phyloP scores from a whole-genome alignment of 495 filamentous ascomycete species.

The Aspergillus indologenus region DNA sequence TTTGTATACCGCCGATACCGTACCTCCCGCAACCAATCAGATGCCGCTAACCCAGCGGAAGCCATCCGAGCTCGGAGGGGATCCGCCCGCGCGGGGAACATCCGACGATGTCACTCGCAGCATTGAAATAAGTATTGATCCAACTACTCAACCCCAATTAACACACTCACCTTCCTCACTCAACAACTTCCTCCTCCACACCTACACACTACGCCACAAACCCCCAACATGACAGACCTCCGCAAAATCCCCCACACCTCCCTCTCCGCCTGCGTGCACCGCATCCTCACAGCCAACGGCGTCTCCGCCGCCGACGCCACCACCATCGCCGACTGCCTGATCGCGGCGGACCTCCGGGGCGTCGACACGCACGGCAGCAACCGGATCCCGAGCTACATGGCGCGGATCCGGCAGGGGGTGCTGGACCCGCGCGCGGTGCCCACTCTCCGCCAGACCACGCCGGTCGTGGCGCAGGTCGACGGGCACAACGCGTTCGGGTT shows the following conservation, averaged over 20 bases:
- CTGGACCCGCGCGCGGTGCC: constrained; percentile 58
- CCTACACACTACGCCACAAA: too few relatives aligned
- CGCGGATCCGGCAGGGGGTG: constrained; percentile 62
- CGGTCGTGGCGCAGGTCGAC: constrained; percentile 64
- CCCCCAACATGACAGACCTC: constrained; percentile 18
- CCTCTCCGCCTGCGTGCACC: constrained; percentile 38
- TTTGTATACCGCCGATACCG: too few relatives aligned
- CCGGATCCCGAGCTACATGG: constrained; percentile 72
- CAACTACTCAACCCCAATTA: too few relatives aligned
- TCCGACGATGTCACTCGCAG: too few relatives aligned
- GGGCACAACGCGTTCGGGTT: constrained; percentile 75
- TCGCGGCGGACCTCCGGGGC: constrained; percentile 71
- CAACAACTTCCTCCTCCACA: not conserved
- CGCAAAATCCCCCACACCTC: constrained; percentile 26
- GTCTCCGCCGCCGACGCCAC: constrained; percentile 53
- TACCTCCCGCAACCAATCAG: too few relatives aligned
- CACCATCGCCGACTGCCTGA: constrained; percentile 60
- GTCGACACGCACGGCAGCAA: constrained; percentile 77
- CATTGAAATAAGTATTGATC: too few relatives aligned
- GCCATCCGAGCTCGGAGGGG: not conserved
- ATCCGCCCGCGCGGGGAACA: not conserved
- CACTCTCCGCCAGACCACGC: constrained; percentile 56
- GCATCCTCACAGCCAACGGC: constrained; percentile 55
- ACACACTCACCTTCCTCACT: not conserved
- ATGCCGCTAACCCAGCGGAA: not conserved